Base-by-base conservation (phyloP, 2,329 filamentous ascomycete genomes). In the Venturia nashicola region DNA sequence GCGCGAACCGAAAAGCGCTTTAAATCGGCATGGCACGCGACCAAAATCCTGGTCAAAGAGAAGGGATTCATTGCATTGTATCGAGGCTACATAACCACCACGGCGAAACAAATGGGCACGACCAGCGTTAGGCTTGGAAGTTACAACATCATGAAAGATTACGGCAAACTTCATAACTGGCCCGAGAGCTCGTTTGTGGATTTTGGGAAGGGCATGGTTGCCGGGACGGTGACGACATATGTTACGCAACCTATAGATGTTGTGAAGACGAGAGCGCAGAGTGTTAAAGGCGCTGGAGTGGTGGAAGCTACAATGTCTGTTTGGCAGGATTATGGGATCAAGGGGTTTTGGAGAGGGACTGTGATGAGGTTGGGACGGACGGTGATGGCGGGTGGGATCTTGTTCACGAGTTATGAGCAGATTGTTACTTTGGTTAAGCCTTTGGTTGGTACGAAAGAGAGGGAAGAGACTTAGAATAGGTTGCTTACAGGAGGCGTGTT, bases 331-430 rank as follows among this genome's bases (percentile, higher is more conserved):
- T 80, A 82, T 66, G 86, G 86, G 0, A 67, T 87, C 1, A 77
- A 75, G 46, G 85, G 82, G 0, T 84, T 88, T 66, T 89, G 86
- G 86, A 83, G 81, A 65, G 86, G 86, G 0, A 88, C 85, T 42
- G 83, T 83, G 0, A 88, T 89, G 86, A 77, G 86, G 64, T 69
- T 89, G 32, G 85, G 85, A 0, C 73, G 86, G 66, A 80, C 86
- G 3, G 78, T 88, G 0, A 79, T 88, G 55, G 85, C 83, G 67
- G 86, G 86, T n/a, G 85, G 86, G 0, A 86, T 87, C 65, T 72
- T 87, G 1, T 86, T 87, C 67, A 84, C 83, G 1, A 80, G 82
- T 2, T 86, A 86, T 69, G 85, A 87, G 69, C 79, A 82, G 65
- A 78, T 82, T 16, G 78, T 79, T 0, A 75, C 77, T 34, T 65